Evolutionary conservation across 768 basidiomycete genomes (phyloP), one percentile per base, ranked within the genome.

Genomic region (Neoboletus subvelutipes): DNA sequence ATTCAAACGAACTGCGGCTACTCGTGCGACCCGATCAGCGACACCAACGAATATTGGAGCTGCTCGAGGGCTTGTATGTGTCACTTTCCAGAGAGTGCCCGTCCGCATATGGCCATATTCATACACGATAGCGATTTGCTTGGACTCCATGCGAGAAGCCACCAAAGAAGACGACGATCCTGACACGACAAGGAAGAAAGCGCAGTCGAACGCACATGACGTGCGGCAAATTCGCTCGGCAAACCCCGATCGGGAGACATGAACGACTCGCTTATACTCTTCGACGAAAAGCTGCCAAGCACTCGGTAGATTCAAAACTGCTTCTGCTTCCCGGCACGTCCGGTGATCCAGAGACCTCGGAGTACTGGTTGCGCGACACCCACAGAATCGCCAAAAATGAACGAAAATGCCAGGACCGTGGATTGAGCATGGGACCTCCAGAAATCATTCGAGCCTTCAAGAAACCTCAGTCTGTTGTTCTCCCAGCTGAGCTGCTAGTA

Each of bases 401-500:
- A 18, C 34, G 18, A 45, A 46, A 26, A 66, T 79, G 76, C 75
- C 76, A 76, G 67, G 70, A 76, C 76, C 73, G 75, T 75, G 77
- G 73, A 74, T 77, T 73, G 76, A 77, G 77, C 74, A 73, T 70
- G 72, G 73, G 76, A 77, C 41, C 22, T 42, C 41, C 22, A 78
- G 76, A 79, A 69, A 55, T 17, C 20, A 13, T 15, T 22, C 15
- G 13, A 18, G 39, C 37, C 18, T n/a, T 39, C 6, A 3, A 10
- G 18, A 17, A 45, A 55, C 83, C 83, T 84, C 83, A 84, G 83
- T 84, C 83, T 84, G 78, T 80, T 82, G 83, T 83, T 84, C 81
- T 84, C 83, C 83, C 82, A 83, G 80, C 83, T 84, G 83, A 84
- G 82, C 83, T n/a, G n/a, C n/a, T n/a, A n/a, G n/a, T 84, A 84